Conservation (phyloP, 1,284 basidiomycete genomes). For the Irpex rosettiformis region DNA sequence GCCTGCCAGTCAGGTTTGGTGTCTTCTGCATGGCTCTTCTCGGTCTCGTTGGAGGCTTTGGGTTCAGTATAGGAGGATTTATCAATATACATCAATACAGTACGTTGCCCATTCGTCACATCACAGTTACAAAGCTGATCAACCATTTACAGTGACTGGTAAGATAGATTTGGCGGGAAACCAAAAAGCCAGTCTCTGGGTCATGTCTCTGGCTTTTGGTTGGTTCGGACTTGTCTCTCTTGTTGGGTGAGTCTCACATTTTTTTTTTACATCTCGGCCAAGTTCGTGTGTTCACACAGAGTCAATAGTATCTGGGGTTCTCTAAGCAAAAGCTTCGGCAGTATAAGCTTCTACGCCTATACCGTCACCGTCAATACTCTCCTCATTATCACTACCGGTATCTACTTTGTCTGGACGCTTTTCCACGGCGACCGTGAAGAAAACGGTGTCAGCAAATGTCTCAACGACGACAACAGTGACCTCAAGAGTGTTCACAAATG, state of each 20-base stretch:
- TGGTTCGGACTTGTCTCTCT: conserved; percentile 44
- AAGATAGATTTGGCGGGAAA: conserved; percentile 21
- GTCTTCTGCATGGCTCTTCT: conserved; percentile 53
- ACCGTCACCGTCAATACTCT: conserved; percentile 45
- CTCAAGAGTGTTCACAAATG: conserved; percentile 27
- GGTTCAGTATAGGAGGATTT: conserved; percentile 45
- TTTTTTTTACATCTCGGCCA: neutral
- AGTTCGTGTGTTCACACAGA: neutral
- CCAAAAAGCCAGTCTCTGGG: conserved; percentile 43
- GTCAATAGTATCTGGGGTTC: conserved; percentile 44
- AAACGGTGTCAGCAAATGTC: conserved; percentile 14
- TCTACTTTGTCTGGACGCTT: conserved; percentile 36
- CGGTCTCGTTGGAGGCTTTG: conserved; percentile 39
- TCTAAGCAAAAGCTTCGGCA: conserved; percentile 37
- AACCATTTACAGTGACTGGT: conserved; percentile 17
- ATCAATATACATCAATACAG: conserved; percentile 21
- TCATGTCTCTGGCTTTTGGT: conserved; percentile 45
- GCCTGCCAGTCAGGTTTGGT: conserved; percentile 58
- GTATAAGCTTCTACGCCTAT: conserved; percentile 44
- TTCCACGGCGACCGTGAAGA: conserved; percentile 22
- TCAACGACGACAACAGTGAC: conserved; percentile 16
- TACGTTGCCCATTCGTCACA: conserved; percentile 15
- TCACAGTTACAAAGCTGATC: neutral
- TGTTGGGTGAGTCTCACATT: conserved; percentile 41
- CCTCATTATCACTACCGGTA: conserved; percentile 44